phyloP scores from a whole-genome alignment of 2,329 filamentous ascomycete genomes.

The Aschersonia sp. region DNA sequence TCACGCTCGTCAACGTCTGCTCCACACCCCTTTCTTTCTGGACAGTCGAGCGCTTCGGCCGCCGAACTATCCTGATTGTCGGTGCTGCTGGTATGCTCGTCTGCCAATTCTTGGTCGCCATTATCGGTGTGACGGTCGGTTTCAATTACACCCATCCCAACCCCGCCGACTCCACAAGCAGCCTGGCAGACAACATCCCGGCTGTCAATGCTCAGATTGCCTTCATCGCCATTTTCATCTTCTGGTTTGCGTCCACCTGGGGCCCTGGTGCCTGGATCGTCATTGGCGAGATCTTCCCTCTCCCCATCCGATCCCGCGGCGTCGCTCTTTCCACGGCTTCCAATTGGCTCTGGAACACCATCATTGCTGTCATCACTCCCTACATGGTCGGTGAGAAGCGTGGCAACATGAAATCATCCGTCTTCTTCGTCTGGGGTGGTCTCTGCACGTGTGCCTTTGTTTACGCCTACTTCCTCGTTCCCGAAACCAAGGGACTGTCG shows the following conservation, averaged over 20 bases:
- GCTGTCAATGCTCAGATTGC: conserved; percentile 61
- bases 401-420: conserved; percentile 52
- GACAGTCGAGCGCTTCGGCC: conserved; percentile 69
- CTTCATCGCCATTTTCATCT: conserved; percentile 87
- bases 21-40: conserved; percentile 83
- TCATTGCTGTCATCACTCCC: conserved; percentile 54
- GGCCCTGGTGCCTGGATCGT: conserved; percentile 70
- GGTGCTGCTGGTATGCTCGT: conserved; percentile 73
- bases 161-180: conserved; percentile 21
- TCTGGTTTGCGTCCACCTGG: conserved; percentile 85
- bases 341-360: conserved; percentile 87
- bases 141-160: conserved; percentile 33
- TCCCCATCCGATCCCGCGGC: conserved; percentile 78
- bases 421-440: conserved; percentile 65
- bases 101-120: conserved; percentile 78
- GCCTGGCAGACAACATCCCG: conserved; percentile 34
- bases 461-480: conserved; percentile 62
- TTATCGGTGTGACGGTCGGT: conserved; percentile 51
- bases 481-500: conserved; percentile 62
- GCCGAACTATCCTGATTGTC: conserved; percentile 64
- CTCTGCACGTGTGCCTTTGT: conserved; percentile 45
- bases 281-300: conserved; percentile 82
- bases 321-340: conserved; percentile 76
- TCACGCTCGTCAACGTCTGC: conserved; percentile 75
- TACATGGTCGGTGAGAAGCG: conserved; percentile 50